phyloP scores from a whole-genome alignment of 345 rosid genomes.

The Dipteronia dyeriana region DNA sequence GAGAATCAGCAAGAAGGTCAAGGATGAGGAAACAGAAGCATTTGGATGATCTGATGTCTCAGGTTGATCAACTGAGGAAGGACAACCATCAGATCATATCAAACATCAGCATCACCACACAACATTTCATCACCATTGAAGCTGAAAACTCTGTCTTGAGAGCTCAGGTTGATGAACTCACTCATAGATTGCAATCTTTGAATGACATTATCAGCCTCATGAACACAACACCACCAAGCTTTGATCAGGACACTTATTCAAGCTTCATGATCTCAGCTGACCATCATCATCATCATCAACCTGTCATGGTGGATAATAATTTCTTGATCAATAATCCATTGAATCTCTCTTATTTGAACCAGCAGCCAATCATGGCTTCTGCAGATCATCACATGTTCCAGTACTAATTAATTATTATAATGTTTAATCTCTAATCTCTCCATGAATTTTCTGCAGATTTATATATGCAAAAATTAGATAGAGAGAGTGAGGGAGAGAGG shows the following conservation, averaged over 20 bases:
- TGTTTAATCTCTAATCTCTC: neutral
- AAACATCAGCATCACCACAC: slow-evolving; percentile 56
- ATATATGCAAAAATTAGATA: neutral
- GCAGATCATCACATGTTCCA: slow-evolving; percentile 47
- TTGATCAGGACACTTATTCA: too few species aligned
- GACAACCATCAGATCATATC: slow-evolving; percentile 64
- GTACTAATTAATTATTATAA: slow-evolving; percentile 25
- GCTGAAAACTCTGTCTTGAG: slow-evolving; percentile 78
- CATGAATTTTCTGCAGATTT: slow-evolving; percentile 6
- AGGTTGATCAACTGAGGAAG: slow-evolving; percentile 49
- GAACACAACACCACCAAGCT: slow-evolving; percentile 18
- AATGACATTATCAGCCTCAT: slow-evolving; percentile 59
- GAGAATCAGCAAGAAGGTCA: slow-evolving; percentile 95
- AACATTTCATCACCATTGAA: slow-evolving; percentile 55
- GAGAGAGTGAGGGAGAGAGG: slow-evolving; percentile 2
- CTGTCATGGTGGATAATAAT: slow-evolving; percentile 36
- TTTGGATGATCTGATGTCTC: slow-evolving; percentile 71
- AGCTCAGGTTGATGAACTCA: slow-evolving; percentile 74
- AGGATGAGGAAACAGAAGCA: slow-evolving; percentile 94
- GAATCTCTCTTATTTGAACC: slow-evolving; percentile 50
- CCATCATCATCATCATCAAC: neutral
- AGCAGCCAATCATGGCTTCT: slow-evolving; percentile 80
- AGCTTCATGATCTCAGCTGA: slow-evolving; percentile 30
- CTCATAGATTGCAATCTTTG: slow-evolving; percentile 65
- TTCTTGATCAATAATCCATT: slow-evolving; percentile 49